Evolutionary conservation across 495 filamentous ascomycete genomes (phyloP), one percentile per base, ranked within the genome.

Genomic region (Viridothelium virens): DNA sequence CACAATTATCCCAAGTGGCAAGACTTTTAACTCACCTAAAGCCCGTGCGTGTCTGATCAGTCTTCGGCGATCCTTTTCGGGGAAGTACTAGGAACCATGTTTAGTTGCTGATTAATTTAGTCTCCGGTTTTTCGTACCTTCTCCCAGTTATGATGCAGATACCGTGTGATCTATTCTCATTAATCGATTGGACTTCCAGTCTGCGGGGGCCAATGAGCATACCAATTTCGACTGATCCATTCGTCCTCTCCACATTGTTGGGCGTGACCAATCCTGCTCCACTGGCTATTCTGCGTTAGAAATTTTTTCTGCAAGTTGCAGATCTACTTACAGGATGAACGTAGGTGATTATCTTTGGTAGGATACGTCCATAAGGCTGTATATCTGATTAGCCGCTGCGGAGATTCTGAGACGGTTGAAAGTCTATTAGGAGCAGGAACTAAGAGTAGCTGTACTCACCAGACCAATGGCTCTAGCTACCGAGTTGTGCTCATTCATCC

Each of bases 401-500:
- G 7, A 44, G 14, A 44, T 44, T 7, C 41, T 18, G 48, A 53
- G n/a, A 5, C 5, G n/a, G 48, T 53, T 18, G 48, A 14, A 25
- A 14, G 16, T 5, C 48, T 14, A 16, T 14, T 16, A 18, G 48
- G 16, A 53, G n/a, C 11, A 25, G 5, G 18, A 14, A 53, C 18
- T 9, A 53, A 53, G 16, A 53, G 41, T 14, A 53, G 41, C 14
- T 46, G 7, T 53, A 53, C 48, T 53, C 5, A 53, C 48, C 10
- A 53, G 9, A 16, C 48, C 48, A 53, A 53, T 53, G 48, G 11
- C n/a, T 53, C n/a, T 25, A 16, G 48, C 48, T 14, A 25, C n/a
- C n/a, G 48, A 16, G 18, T 53, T 53, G 48, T 53, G n/a, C 5
- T 53, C 48, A 53, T 53, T 53, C 48, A 53, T 53, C 48, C 48